Base-by-base conservation (phyloP, 768 basidiomycete species). In the Butyriboletus loyo region DNA sequence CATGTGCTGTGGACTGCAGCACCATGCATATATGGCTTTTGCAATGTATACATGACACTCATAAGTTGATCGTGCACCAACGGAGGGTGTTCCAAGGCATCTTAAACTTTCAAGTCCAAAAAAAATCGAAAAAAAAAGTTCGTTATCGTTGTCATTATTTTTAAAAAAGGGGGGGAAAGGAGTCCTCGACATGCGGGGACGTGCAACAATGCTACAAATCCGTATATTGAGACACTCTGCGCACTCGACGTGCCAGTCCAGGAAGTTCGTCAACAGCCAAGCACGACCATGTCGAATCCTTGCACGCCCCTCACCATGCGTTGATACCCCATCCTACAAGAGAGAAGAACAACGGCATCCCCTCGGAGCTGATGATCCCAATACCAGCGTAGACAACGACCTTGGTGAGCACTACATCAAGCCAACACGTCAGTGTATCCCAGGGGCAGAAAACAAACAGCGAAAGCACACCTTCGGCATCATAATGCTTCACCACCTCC, bases 341-440 rank as follows among this genome's bases (percentile, higher is more conserved):
- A 58, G 87, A 83, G 59, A 90, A 92, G 60, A 82, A 66, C 13
- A 85, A 71, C 0, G 92, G 92, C 30, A 86, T 73, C 0, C 74
- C 68, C 57, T 87, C 83, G 14, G 73, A 69, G 2, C 85, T 81
- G 11, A 94, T 64, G 13, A 87, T 68, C 0, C 81, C 92, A 54
- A 98, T 96, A 0, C 95, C 94, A 46, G 81, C 78, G 66, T 98
- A 96, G 5, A 95, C 93, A 39, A 92, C 83, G 13, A 94, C 84
- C 73, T 94, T 95, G 25, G 92, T 94, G 55, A 94, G 69, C 8
- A 94, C 92, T 92, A 54, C 24, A 39, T 30, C 8, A 9, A n/a
- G 38, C 27, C n/a, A 25, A 24, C 28, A 24, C 28, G 30, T 54
- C 28, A 64, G 50, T 37, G 4, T 15, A 38, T 17, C 47, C 7